These are phyloP conservation scores for Scolecobasidium constrictum DNA, from an alignment of 2,329 filamentous ascomycete species.

Conservation along the genomic window DNA sequence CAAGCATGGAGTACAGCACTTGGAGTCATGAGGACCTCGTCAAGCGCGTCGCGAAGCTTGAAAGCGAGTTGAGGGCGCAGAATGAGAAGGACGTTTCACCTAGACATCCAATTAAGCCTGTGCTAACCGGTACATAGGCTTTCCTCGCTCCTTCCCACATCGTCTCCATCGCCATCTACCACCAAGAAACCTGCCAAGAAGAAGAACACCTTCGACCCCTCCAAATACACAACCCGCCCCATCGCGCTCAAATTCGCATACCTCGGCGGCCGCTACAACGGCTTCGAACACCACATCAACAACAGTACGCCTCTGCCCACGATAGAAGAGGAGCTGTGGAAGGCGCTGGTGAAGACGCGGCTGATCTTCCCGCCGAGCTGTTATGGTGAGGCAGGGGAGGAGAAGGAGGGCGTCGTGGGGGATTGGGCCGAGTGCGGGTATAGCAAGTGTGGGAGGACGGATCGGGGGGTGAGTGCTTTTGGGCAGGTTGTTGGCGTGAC, in stretches of 20 bases:
- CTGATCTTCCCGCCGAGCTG: slow-evolving; percentile 57
- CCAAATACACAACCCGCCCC: slow-evolving; percentile 69
- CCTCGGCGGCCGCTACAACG: slow-evolving; percentile 81
- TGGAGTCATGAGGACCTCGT: slow-evolving; percentile 63
- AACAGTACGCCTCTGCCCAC: slow-evolving; percentile 61
- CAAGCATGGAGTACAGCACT: slow-evolving; percentile 41
- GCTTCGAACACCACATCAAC: slow-evolving; percentile 75
- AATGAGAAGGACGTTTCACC: slow-evolving; percentile 23
- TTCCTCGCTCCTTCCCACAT: neutral
- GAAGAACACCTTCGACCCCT: slow-evolving; percentile 56
- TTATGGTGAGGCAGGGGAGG: slow-evolving; percentile 13
- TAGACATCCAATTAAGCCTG: neutral
- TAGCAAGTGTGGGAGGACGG: slow-evolving; percentile 89
- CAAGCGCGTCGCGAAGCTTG: slow-evolving; percentile 54
- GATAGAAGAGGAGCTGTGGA: slow-evolving; percentile 90
- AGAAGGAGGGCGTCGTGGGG: slow-evolving; percentile 21
- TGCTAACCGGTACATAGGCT: too few relatives aligned
- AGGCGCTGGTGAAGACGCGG: slow-evolving; percentile 69
- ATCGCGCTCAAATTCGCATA: slow-evolving; percentile 94
- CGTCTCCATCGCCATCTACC: neutral
- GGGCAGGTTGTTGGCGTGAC: slow-evolving; percentile 83
- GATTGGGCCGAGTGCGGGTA: slow-evolving; percentile 83
- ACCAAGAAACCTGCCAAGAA: slow-evolving; percentile 11
- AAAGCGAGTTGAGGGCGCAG: slow-evolving; percentile 50
- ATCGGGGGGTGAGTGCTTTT: slow-evolving; percentile 89